phyloP scores from a whole-genome alignment of 768 basidiomycete species.

The Trametes sanguinea region DNA sequence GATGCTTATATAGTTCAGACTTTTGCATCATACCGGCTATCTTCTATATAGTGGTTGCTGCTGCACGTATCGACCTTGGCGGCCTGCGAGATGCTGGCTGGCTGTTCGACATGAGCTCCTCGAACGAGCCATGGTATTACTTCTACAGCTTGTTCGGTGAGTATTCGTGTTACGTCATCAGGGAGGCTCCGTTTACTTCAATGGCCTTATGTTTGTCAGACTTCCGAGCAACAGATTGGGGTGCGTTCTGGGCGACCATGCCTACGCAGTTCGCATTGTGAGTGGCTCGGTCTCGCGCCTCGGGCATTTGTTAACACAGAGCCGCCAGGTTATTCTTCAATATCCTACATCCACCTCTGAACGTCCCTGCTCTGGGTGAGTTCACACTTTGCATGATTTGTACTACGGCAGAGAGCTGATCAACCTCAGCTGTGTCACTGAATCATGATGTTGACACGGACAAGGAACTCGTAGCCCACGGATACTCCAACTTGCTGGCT shows the following conservation, averaged over 20 bases:
- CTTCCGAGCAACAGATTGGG: constrained; percentile 57
- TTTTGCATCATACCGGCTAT: constrained; percentile 77
- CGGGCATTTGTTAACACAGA: neutral
- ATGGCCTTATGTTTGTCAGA: constrained; percentile 43
- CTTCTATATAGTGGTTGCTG: constrained; percentile 80
- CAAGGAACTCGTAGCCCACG: constrained; percentile 90
- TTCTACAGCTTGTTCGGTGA: constrained; percentile 84
- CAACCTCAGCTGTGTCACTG: constrained; percentile 72
- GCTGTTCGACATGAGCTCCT: constrained; percentile 76
- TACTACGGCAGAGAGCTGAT: neutral
- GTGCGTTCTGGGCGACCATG: constrained; percentile 75
- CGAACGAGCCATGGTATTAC: constrained; percentile 69
- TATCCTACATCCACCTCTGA: constrained; percentile 80
- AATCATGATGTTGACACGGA: constrained; percentile 89
- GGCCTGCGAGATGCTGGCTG: constrained; percentile 69
- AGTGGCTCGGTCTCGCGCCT: constrained; percentile 32
- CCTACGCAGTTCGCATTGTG: constrained; percentile 93
- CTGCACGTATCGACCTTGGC: constrained; percentile 59
- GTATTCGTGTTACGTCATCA: neutral
- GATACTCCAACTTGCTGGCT: constrained; percentile 84
- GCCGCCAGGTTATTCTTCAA: constrained; percentile 73
- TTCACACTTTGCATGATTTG: neutral
- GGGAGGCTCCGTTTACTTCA: too few relatives aligned
- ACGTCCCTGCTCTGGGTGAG: constrained; percentile 86
- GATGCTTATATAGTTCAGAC: constrained; percentile 47